These are phyloP conservation scores for Gymnopilus junonius DNA, from an alignment of 768 basidiomycete genomes.

Conservation along the genomic window DNA sequence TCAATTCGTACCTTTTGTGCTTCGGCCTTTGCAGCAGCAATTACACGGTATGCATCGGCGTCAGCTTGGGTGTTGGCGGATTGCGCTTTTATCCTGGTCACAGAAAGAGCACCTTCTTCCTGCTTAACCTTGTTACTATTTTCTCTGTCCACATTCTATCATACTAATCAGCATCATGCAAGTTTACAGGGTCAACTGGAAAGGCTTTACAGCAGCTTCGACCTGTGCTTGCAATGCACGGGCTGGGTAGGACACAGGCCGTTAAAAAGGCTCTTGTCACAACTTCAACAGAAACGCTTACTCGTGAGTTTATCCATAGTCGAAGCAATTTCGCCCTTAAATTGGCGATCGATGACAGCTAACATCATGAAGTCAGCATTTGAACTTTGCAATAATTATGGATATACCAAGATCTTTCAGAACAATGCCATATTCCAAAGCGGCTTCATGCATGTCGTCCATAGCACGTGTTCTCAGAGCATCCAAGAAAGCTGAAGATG, in stretches of 20 bases:
- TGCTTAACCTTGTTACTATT: conserved; percentile 89
- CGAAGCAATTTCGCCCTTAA: conserved; percentile 85
- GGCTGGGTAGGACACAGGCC: conserved; percentile 40
- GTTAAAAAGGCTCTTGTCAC: background rate
- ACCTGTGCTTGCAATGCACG: conserved; percentile 87
- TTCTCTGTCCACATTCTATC: conserved; percentile 81
- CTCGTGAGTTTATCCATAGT: conserved; percentile 85
- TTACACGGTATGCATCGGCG: conserved; percentile 72
- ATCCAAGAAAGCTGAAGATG: conserved; percentile 79
- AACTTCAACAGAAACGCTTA: conserved; percentile 14
- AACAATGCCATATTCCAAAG: conserved; percentile 82
- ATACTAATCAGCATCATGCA: background rate
- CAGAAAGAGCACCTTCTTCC: conserved; percentile 78
- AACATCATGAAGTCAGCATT: background rate
- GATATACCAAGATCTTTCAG: conserved; percentile 75
- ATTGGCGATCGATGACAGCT: conserved; percentile 88
- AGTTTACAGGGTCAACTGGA: background rate
- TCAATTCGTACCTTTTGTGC: conserved; percentile 74
- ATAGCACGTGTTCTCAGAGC: conserved; percentile 82
- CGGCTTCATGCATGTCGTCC: conserved; percentile 85
- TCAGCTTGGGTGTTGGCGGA: conserved; percentile 69
- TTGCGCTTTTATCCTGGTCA: conserved; percentile 78
- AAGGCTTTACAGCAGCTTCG: conserved; percentile 72
- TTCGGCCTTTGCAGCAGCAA: conserved; percentile 75
- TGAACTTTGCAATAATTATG: background rate